A percentile compares a stretch with the other conserved stretches of the same genome.
These are phyloP conservation scores for Septoria petroselini DNA, from an alignment of 2,329 filamentous ascomycete genomes.

Conservation along the genomic window DNA sequence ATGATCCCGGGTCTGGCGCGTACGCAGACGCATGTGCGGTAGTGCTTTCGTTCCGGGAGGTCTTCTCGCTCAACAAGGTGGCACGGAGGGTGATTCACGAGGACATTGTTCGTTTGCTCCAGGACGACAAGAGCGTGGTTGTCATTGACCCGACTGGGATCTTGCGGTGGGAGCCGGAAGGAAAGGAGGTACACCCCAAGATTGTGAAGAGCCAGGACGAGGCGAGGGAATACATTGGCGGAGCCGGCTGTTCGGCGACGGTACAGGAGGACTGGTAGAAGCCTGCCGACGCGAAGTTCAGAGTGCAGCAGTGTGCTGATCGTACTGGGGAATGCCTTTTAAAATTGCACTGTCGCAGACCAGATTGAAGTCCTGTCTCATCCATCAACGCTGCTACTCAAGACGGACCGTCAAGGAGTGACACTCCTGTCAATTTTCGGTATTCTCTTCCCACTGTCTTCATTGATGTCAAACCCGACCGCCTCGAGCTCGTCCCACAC, in stretches of 20 bases:
- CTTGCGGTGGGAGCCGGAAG: slow-evolving; percentile 24
- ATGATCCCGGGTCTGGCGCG: slow-evolving; percentile 24
- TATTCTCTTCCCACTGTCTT: slow-evolving; percentile 19
- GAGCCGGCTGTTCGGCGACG: slow-evolving; percentile 23
- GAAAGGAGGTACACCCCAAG: slow-evolving; percentile 21
- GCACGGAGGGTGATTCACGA: slow-evolving; percentile 25
- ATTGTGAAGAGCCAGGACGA: slow-evolving; percentile 22
- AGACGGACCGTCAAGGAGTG: slow-evolving; percentile 28
- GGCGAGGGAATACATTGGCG: slow-evolving; percentile 26
- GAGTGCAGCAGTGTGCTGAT: too few relatives aligned
- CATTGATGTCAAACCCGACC: slow-evolving; percentile 41
- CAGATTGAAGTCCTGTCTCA: too few relatives aligned
- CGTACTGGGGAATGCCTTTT: too few relatives aligned
- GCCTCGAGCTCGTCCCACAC: slow-evolving; percentile 66
- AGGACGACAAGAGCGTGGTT: slow-evolving; percentile 18
- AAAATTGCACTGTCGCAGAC: too few relatives aligned
- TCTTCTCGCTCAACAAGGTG: slow-evolving; percentile 28
- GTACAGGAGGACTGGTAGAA: slow-evolving; percentile 19
- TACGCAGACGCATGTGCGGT: slow-evolving; percentile 29
- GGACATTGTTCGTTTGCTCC: slow-evolving; percentile 22
- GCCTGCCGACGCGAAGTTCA: too few relatives aligned
- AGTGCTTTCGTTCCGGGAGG: slow-evolving; percentile 28
- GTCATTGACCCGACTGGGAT: slow-evolving; percentile 26
- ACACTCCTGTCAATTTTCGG: slow-evolving; percentile 30
- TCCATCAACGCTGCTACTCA: too few relatives aligned